Base-by-base conservation (phyloP, 1,284 basidiomycete genomes). In the Cystobasidium slooffiae region DNA sequence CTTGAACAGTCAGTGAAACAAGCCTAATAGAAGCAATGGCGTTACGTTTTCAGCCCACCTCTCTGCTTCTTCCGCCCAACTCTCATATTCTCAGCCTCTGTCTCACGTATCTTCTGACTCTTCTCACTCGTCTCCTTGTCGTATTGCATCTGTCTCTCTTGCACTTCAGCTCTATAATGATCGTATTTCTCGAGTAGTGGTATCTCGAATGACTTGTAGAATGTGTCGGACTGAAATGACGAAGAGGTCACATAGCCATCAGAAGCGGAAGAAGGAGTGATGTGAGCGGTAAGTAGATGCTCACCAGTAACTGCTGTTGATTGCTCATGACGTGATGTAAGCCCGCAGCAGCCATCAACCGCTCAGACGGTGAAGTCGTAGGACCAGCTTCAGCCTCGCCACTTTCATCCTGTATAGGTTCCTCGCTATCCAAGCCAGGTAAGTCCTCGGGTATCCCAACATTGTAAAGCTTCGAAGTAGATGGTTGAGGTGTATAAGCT, bases 261-360 rank as follows among this genome's bases (percentile, higher is more conserved):
- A 51, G n/a, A 31, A 73, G 49, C 22, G 12, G 14, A 56, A 22
- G 10, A 16, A 46, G 18, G 37, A 41, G 8, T 18, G n/a, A 24
- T 12, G 9, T 12, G 6, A 14, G 10, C n/a, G 66, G n/a, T 51
- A 14, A 14, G 20, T 53, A 44, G 24, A 46, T 70, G n/a, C 88
- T 76, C 77, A 91, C 93, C 80, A 97, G 84, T 68, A 97, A 88
- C 82, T 94, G 92, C 86, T 92, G 93, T 79, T 96, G 93, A 82
- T 96, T 96, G 69, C 91, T 90, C 80, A 96, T 90, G 77, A 97
- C 87, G 82, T 94, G 92, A 82, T 97, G 93, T 65, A 97, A 84
- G 1, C 94, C 94, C 18, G 91, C 89, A n/a, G 91, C 89, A 44
- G 91, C 92, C 80, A 94, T 68, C 14, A 76, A 59, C 22, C 62